Conservation (phyloP, 352 stramenopile genomes). For the Salisapilia sapeloensis region DNA sequence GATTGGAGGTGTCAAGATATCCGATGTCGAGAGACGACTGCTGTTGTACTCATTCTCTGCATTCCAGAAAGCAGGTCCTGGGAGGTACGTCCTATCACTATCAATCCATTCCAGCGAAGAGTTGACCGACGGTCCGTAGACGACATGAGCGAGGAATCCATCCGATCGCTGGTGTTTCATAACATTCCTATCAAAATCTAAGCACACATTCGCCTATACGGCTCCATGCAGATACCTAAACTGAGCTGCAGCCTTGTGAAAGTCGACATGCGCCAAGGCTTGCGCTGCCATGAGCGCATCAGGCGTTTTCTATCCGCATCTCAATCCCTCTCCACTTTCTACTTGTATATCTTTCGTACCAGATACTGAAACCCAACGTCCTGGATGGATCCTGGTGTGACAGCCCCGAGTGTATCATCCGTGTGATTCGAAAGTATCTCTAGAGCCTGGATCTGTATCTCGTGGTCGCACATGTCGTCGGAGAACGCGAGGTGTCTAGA, state of each 20-base stretch:
- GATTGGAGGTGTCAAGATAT: slow-evolving; percentile 48
- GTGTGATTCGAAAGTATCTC: slow-evolving; percentile 21
- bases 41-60: background rate
- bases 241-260: slow-evolving; percentile 29
- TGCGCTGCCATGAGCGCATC: slow-evolving; percentile 66
- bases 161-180: slow-evolving; percentile 33
- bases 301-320: slow-evolving; percentile 27
- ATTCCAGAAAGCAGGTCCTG: slow-evolving; percentile 58
- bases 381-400: slow-evolving; percentile 19
- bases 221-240: too few species aligned
- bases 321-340: background rate
- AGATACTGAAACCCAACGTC: slow-evolving; percentile 66
- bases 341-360: slow-evolving; percentile 9
- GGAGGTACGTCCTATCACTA: slow-evolving; percentile 56
- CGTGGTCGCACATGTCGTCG: too few species aligned
- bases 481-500: too few species aligned
- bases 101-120: slow-evolving; percentile 23
- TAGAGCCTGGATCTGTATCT: slow-evolving; percentile 22
- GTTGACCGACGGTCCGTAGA: slow-evolving; percentile 64
- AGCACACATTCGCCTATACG: too few species aligned
- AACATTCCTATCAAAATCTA: slow-evolving; percentile 12
- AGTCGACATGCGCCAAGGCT: slow-evolving; percentile 64
- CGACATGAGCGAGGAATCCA: slow-evolving; percentile 43
- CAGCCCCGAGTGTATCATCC: slow-evolving; percentile 55
- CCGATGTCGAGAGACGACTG: slow-evolving; percentile 19